Evolutionary conservation across 2,329 filamentous ascomycete genomes (phyloP), one percentile per base, ranked within the genome.

Genomic region (Penicillium sp.): DNA sequence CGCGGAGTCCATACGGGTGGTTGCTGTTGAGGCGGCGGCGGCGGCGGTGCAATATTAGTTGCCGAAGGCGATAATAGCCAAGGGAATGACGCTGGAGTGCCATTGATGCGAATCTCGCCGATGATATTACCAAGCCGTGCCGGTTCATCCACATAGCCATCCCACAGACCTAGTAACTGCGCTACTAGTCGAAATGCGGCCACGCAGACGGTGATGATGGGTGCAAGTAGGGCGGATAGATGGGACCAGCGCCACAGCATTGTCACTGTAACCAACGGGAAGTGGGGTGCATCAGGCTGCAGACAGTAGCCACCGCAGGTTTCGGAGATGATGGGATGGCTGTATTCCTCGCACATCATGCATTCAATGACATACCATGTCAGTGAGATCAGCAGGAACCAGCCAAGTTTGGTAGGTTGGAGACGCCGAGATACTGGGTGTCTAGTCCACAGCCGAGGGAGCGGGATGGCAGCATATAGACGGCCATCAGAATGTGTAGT

Each of bases 191-290:
- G 48, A 42, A 56, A 53, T 23, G 63, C 38, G 1, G 59, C 62
- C 9, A 67, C 36, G 1, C 47, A 10, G 10, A 69, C 39, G 3
- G 63, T 53, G 38, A 61, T 50, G 10, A 66, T 19, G 0, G 65
- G 64, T 0, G 53, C 47, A 3, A 63, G 41, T 10, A 64, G 20
- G 3, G 43, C 37, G 0, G 60, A 64, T 4, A 70, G 44, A 48
- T 65, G 63, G 11, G 65, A 64, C 70, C 69, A 72, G 16, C 70
- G 68, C 60, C 60, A 76, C 3, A 79, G 41, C 54, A 81, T 67
- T 3, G 76, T 80, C 3, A 76, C 74, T 4, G 79, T 67, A 4
- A 79, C 76, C 44, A 72, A 77, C 0, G 78, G 78, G 35, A 72
- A 77, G 15, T 64, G 54, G 0, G 79, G 78, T 7, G 75, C 75